These are phyloP conservation scores for Colletotrichum aenigma DNA, from an alignment of 2,329 filamentous ascomycete species.

Conservation along the genomic window DNA sequence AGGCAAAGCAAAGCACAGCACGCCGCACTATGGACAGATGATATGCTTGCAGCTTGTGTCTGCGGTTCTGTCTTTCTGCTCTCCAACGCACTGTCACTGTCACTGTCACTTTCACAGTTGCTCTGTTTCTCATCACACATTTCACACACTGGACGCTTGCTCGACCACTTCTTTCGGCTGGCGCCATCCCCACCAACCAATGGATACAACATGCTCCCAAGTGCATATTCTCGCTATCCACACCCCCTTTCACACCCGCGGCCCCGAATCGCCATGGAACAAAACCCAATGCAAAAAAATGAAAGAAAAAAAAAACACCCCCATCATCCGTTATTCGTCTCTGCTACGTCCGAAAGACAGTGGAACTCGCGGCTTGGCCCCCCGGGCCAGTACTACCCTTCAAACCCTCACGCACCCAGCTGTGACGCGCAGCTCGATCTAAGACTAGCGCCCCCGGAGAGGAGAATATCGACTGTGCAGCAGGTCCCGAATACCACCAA, in stretches of 20 bases:
- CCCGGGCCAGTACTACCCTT: neutral
- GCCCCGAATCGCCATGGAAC: neutral
- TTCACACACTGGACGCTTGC: neutral
- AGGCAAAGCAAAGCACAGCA: neutral
- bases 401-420: conserved; percentile 10
- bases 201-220: neutral
- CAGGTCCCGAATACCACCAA: conserved; percentile 17
- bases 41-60: neutral
- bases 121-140: neutral
- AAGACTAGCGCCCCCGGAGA: conserved; percentile 13
- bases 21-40: neutral
- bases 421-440: conserved; percentile 21
- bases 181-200: neutral
- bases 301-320: neutral
- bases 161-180: neutral
- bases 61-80: neutral
- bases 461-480: conserved; percentile 20
- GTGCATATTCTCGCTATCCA: neutral
- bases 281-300: neutral
- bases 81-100: neutral
- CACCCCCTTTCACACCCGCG: neutral
- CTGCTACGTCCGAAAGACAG: conserved; percentile 20
- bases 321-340: conserved; percentile 10
- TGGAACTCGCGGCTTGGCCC: conserved; percentile 10
- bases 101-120: neutral